These are phyloP conservation scores for Ganoderma multipileum DNA, from an alignment of 1,284 basidiomycete species.

Conservation along the genomic window DNA sequence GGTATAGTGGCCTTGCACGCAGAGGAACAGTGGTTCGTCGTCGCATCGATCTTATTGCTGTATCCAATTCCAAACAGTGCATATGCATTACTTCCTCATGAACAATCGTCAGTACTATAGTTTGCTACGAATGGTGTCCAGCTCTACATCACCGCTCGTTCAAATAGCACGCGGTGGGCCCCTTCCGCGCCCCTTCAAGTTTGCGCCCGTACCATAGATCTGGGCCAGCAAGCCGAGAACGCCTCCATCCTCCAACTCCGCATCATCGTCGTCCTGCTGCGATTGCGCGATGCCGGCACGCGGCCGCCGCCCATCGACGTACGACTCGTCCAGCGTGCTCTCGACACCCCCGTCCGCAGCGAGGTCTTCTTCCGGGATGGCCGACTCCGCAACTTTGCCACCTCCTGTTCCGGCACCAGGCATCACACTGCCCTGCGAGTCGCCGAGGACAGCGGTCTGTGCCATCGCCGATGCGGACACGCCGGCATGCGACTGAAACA, in stretches of 20 bases:
- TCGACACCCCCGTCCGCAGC: slow-evolving; percentile 60
- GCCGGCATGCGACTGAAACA: slow-evolving; percentile 41
- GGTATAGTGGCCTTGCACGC: not conserved
- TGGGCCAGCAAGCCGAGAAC: slow-evolving; percentile 79
- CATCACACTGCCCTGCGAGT: slow-evolving; percentile 67
- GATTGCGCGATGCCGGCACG: slow-evolving; percentile 50
- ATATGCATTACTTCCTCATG: not conserved
- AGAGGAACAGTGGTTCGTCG: not conserved
- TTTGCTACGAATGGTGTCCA: not conserved
- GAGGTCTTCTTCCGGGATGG: slow-evolving; percentile 54
- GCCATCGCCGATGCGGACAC: slow-evolving; percentile 54
- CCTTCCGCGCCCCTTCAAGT: slow-evolving; percentile 43
- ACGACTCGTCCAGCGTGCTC: slow-evolving; percentile 71
- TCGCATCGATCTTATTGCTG: not conserved
- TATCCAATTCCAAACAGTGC: not conserved
- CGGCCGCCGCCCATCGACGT: slow-evolving; percentile 59
- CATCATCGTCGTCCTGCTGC: slow-evolving; percentile 62
- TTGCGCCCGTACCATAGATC: slow-evolving; percentile 71
- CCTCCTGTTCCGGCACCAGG: slow-evolving; percentile 20
- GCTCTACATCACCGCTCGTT: not conserved
- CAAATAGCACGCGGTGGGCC: slow-evolving; percentile 57
- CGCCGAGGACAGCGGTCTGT: slow-evolving; percentile 72
- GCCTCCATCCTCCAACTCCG: slow-evolving; percentile 67
- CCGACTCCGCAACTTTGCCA: slow-evolving; percentile 28
- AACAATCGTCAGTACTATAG: not conserved